Evolutionary conservation across 176 grass and related monocot genomes (phyloP).

Genomic region (Lolium perenne): DNA sequence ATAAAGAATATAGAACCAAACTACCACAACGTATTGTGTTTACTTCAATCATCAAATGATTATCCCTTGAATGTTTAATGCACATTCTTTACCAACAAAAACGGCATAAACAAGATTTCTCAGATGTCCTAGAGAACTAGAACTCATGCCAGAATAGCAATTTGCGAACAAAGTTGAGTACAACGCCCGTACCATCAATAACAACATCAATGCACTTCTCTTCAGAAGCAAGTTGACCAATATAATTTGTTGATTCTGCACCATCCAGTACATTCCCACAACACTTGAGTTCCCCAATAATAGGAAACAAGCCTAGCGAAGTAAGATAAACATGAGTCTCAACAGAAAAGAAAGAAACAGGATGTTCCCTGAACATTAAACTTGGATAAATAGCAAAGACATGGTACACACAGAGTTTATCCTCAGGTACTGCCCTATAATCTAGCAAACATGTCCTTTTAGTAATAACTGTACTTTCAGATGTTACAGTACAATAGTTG

Average conservation of each 20-base stretch:
- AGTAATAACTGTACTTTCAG: background rate
- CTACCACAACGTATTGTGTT: background rate
- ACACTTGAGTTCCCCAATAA: slow-evolving; percentile 67
- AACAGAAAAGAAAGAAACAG: slow-evolving; percentile 10
- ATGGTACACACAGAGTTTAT: slow-evolving; percentile 9
- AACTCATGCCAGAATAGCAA: slow-evolving; percentile 21
- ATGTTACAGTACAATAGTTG: slow-evolving; percentile 15
- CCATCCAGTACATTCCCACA: slow-evolving; percentile 64
- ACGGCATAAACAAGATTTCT: background rate
- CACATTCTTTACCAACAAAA: slow-evolving; percentile 21
- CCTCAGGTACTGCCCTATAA: background rate
- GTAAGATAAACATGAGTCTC: slow-evolving; percentile 28
- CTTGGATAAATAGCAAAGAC: slow-evolving; percentile 20
- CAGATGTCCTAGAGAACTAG: slow-evolving; percentile 23
- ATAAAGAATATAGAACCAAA: slow-evolving; percentile 19
- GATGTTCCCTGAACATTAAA: slow-evolving; percentile 25
- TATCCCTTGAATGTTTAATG: slow-evolving; percentile 17
- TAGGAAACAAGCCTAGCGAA: slow-evolving; percentile 74
- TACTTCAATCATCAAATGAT: background rate
- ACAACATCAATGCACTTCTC: slow-evolving; percentile 68
- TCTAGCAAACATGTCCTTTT: background rate
- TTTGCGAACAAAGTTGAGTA: slow-evolving; percentile 30
- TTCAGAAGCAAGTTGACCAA: slow-evolving; percentile 59
- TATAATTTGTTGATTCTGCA: slow-evolving; percentile 49
- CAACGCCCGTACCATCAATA: slow-evolving; percentile 68